Base-by-base conservation (phyloP, 176 grass and related monocot genomes). In the Echinochloa phyllopogon region DNA sequence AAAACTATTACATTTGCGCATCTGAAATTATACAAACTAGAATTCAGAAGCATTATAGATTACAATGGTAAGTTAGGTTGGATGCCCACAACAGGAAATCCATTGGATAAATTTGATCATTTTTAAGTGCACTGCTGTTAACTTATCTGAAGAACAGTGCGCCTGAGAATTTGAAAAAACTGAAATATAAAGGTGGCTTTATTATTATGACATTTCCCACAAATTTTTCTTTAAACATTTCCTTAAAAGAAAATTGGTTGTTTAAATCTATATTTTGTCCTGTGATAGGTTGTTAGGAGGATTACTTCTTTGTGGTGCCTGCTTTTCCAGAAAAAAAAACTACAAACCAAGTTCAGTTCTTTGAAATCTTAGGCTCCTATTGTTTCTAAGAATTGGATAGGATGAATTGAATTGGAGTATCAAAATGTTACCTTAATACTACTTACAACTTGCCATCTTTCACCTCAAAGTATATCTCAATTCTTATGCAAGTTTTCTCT, bases 1-100 rank as follows among this genome's bases (percentile, higher is more conserved):
- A 43, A 45, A 41, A 10, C n/a, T 14, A 33, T 51, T 51, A 13
- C 76, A 42, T 40, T 18, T 68, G n/a, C 42, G 60, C 50, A 42
- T 68, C 16, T 21, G 5, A 84, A 70, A 74, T 48, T 79, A 11
- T 84, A 25, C 49, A 50, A 77, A 60, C 72, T 82, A 20, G 42
- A 86, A 78, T 45, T 76, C 21, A 76, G 50, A 10, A 56, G 7
- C 21, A n/a, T 7, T 3, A 48, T 40, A 53, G 6, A 29, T 47
- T 67, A 44, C 58, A 37, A 2, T 62, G 40, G 9, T 60, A 58
- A 78, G 69, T 25, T 69, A 16, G 4, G 21, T 27, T 11, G 18
- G n/a, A 24, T 65, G 62, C 21, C 63, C 55, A 51, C 65, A 27
- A 20, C 55, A 24, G 69, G 74, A 57, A 65, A 65, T 81, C 12